These are phyloP conservation scores for Coemansia sp. DNA, from an alignment of 192 early-diverging fungal species.

Conservation along the genomic window DNA sequence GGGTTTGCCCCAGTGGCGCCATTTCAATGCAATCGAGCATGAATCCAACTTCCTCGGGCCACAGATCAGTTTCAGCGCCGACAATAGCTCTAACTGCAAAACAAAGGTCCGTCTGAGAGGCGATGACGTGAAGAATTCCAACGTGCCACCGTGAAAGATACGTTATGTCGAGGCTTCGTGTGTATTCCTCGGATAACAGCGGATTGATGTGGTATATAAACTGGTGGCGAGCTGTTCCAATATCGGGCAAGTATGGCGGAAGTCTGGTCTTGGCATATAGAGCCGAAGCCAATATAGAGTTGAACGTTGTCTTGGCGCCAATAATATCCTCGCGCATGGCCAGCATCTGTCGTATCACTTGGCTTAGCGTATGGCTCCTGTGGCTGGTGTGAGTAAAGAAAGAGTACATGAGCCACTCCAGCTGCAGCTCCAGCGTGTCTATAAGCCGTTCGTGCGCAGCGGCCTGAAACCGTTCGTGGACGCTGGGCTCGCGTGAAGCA, in stretches of 20 bases:
- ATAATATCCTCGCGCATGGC: conserved; percentile 48
- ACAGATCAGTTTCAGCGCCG: conserved; percentile 37
- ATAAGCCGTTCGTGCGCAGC: conserved; percentile 27
- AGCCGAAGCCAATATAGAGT: conserved; percentile 28
- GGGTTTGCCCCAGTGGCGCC: conserved; percentile 11
- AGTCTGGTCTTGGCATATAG: conserved; percentile 13
- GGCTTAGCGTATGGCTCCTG: conserved; percentile 4
- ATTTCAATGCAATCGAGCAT: conserved; percentile 38
- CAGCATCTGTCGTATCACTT: conserved; percentile 22
- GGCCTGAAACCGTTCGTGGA: conserved; percentile 37
- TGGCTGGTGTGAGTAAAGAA: conserved; percentile 26
- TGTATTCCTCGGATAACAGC: conserved; percentile 19
- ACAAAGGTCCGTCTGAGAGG: conserved; percentile 31
- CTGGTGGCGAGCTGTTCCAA: conserved; percentile 29
- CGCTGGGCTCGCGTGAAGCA: conserved; percentile 37
- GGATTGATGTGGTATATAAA: conserved; percentile 25
- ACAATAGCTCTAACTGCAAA: conserved; percentile 32
- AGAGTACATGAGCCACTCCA: conserved; percentile 49
- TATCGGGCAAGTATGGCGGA: conserved; percentile 41
- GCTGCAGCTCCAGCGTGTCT: conserved; percentile 37
- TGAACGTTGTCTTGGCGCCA: conserved; percentile 36
- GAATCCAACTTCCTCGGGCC: conserved; percentile 40
- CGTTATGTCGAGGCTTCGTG: conserved; percentile 35
- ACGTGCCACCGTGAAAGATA: conserved; percentile 39
- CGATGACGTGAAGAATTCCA: conserved; percentile 43